phyloP scores from a whole-genome alignment of 2,329 filamentous ascomycete species.

The Penicillium sp. region DNA sequence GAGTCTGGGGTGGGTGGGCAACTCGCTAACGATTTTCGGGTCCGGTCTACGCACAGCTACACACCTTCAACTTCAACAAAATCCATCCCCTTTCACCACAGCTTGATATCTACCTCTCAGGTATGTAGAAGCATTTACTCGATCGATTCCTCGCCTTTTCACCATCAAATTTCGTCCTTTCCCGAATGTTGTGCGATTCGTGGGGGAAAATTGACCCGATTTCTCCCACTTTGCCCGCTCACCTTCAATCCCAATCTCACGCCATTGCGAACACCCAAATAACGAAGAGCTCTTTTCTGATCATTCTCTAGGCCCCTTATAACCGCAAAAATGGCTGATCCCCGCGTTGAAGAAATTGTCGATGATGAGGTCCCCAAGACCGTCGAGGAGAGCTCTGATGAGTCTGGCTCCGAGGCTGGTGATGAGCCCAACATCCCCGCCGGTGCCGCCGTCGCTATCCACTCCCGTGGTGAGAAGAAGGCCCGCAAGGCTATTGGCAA shows the following conservation, averaged over 20 bases:
- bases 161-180: constrained; percentile 25
- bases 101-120: constrained; percentile 32
- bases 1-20: constrained; percentile 33
- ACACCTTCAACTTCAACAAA: constrained; percentile 39
- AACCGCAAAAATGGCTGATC: constrained; percentile 73
- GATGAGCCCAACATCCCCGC: constrained; percentile 68
- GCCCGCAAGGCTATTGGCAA: constrained; percentile 98
- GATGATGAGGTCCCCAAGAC: constrained; percentile 83
- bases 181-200: constrained; percentile 26
- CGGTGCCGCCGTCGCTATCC: constrained; percentile 83
- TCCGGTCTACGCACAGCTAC: constrained; percentile 40
- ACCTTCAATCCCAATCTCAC: constrained; percentile 9
- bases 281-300: constrained; percentile 2
- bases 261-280: constrained; percentile 5
- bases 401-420: constrained; percentile 50
- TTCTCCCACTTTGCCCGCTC: constrained; percentile 20
- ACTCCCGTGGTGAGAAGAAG: constrained; percentile 99
- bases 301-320: constrained; percentile 11
- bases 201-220: constrained; percentile 15
- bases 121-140: constrained; percentile 29
- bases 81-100: constrained; percentile 37
- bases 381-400: constrained; percentile 60
- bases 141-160: constrained; percentile 19
- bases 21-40: constrained; percentile 47
- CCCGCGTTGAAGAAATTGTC: constrained; percentile 94